phyloP scores from a whole-genome alignment of 148 eudicot genomes.

The Cornus florida region DNA sequence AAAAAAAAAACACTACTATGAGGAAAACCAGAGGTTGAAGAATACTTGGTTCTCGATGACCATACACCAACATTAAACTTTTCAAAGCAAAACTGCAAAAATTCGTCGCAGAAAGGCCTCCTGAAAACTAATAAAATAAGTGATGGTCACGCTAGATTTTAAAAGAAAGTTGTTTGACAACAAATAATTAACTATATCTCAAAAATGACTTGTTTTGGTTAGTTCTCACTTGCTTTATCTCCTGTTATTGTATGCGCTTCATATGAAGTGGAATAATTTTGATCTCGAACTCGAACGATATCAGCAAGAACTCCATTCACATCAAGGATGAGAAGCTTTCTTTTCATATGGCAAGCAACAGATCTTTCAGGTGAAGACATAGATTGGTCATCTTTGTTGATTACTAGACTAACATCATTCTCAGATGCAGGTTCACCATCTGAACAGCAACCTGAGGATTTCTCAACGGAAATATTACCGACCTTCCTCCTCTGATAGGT shows the following conservation, averaged over 20 bases:
- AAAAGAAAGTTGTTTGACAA: not conserved
- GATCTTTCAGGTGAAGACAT: conserved; percentile 14
- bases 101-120: conserved; percentile 82
- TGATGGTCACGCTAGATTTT: conserved; percentile 13
- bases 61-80: conserved; percentile 74
- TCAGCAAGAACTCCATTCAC: conserved; percentile 80
- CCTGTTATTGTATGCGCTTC: conserved; percentile 38
- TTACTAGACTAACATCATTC: conserved; percentile 15
- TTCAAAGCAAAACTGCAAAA: conserved; percentile 80
- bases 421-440: conserved; percentile 1
- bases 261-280: not conserved
- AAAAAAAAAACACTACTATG: too few species aligned
- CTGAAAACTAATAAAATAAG: conserved; percentile 57
- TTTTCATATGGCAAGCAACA: conserved; percentile 14
- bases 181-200: too few species aligned
- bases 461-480: not conserved
- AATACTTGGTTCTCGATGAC: conserved; percentile 78
- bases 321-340: conserved; percentile 86
- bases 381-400: not conserved
- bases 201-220: not conserved
- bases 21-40: conserved; percentile 6
- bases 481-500: not conserved
- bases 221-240: conserved; percentile 57
- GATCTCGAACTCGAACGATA: conserved; percentile 21
- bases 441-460: not conserved